phyloP scores from a whole-genome alignment of 2,329 filamentous ascomycete species.

The Metarhizium rileyi region DNA sequence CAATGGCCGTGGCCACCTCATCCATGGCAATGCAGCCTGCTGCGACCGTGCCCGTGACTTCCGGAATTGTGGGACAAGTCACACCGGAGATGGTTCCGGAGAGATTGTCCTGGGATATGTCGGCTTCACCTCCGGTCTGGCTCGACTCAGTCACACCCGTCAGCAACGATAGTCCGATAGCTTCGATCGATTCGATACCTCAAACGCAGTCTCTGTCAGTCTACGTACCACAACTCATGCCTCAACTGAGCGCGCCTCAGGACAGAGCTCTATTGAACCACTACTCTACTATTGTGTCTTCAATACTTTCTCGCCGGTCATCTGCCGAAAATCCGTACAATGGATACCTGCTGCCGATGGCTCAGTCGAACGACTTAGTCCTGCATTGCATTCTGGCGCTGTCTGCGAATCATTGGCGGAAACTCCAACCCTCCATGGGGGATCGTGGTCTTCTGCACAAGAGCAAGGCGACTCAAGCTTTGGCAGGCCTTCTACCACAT shows the following conservation, averaged over 20 bases:
- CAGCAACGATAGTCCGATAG: constrained; percentile 16
- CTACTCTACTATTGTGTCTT: constrained; percentile 23
- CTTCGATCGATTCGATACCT: constrained; percentile 11
- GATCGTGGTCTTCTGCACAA: constrained; percentile 22
- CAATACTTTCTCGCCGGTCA: constrained; percentile 22
- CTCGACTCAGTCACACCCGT: constrained; percentile 15
- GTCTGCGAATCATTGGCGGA: constrained; percentile 25
- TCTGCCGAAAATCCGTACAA: constrained; percentile 21
- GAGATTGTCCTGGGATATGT: constrained; percentile 14
- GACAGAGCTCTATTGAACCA: constrained; percentile 25
- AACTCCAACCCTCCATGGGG: constrained; percentile 20
- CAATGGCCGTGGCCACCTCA: constrained; percentile 5
- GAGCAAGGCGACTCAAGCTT: constrained; percentile 20
- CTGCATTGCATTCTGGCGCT: constrained; percentile 24
- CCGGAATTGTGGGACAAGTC: constrained; percentile 7
- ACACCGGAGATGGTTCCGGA: constrained; percentile 12
- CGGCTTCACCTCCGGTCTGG: constrained; percentile 13
- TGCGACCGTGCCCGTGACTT: constrained; percentile 2
- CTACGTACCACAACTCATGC: constrained; percentile 20
- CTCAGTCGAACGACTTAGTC: constrained; percentile 21
- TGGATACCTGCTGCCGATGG: constrained; percentile 22
- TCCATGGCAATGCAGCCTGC: constrained; percentile 5
- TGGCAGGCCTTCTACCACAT: constrained; percentile 23
- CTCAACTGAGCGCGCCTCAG: constrained; percentile 18
- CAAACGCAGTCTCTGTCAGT: constrained; percentile 14